Evolutionary conservation across 495 filamentous ascomycete species (phyloP), one percentile per base, ranked within the genome.

Genomic region (Tuber brumale): DNA sequence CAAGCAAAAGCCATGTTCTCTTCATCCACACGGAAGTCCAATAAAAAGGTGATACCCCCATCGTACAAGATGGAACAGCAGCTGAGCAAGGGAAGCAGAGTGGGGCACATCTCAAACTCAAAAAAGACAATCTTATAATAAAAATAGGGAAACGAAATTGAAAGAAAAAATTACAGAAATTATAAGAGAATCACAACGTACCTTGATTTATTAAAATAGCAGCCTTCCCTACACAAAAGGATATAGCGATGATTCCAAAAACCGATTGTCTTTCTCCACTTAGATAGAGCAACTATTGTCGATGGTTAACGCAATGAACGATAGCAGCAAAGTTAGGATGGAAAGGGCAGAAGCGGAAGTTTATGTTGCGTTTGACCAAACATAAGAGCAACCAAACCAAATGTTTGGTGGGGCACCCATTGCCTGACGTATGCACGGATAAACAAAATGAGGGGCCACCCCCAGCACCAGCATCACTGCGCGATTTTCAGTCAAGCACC

Each of bases 391-490:
- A 66, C 12, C 57, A 66, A 61, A 27, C 23, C 51, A 61, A 66
- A 35, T 5, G 14, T 66, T 35, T 66, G 57, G 57, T 12, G 57
- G 57, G 57, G 27, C 57, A 35, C 57, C 57, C 57, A 66, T n/a
- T 35, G 14, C 57, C 57, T 66, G 57, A 66, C 57, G 57, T 66
- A 66, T 66, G 27, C 27, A n/a, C 57, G 57, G 57, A 35, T 66
- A 66, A 66, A 66, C 57, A 66, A 66, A 66, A 66, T 66, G 57
- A 66, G 57, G 51, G 57, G 27, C 57, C 57, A 66, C 57, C 57
- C 31, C n/a, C 12, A 35, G 1, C 57, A 66, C 12, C 14, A 19
- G 27, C 57, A 35, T 1, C 3, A 66, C 57, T 66, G 57, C 27
- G 57, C 57, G 57, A 66, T 66, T 66, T 66, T 66, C 27, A 31